Evolutionary conservation across 2,329 filamentous ascomycete genomes (phyloP), one percentile per base, ranked within the genome.

Genomic region (Trichophaea hybrida): DNA sequence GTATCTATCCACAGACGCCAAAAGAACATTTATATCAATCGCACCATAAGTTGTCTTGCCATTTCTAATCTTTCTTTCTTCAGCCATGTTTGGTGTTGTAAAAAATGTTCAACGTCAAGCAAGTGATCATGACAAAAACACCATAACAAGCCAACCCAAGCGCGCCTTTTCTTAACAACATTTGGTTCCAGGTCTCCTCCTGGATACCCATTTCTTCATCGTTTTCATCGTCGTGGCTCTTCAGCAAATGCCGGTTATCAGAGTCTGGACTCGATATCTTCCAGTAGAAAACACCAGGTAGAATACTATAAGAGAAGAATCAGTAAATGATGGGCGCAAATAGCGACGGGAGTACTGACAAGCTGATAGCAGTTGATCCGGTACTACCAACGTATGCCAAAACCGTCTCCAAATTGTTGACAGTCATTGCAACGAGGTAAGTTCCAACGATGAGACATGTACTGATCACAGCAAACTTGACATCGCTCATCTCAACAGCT

Each of bases 251-350:
- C 71, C 95, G 91, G 68, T 96, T 89, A 64, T 91, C 82, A 33
- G 87, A 91, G 58, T 95, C 85, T 0, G 93, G 93, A 31, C 88
- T 83, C 10, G 88, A 94, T 61, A 98, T 97, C 73, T 97, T 97
- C 75, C 97, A 98, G 73, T 97, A 98, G 72, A 98, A 98, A 3
- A 98, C 74, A 0, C 93, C 93, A 0, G 93, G 93, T 0, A 98
- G 78, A 65, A 98, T 97, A 71, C 61, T 64, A 13, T 15, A 4
- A 35, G 24, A 3, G 12, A 24, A 35, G 4, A 31, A 31, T 58
- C 12, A 60, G 31, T 2, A 48, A 12, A 43, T 46, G 2, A 1
- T 5, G 32, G 12, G 32, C 13, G 4, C 24, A 7, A 24, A 35
- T 12, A 37, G 12, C 5, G 1, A 15, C 1, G 44, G 8, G 38